Evolutionary conservation across 805 yeast species (phyloP).

Genomic region (fission yeast (Schizosaccharomyces pombe)): ASM294v3 CU329670.1:4351001-4351500

Average conservation of each 20-base stretch:
- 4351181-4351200: conserved; percentile 98
- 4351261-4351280: conserved; percentile 95
- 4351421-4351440: conserved; percentile 68
- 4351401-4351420: conserved; percentile 82
- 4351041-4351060: conserved; percentile 2
- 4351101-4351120: neutral
- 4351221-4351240: conserved; percentile 78
- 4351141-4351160: conserved; percentile 45
- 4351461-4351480: conserved; percentile 82
- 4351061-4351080: conserved; percentile 4
- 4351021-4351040: neutral
- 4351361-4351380: conserved; percentile 99
- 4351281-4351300: conserved; percentile 42
- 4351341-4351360: conserved; percentile 73
- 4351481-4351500: conserved; percentile 85
- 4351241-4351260: conserved; percentile 87
- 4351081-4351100: neutral
- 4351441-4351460: conserved; percentile 68
- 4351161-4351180: conserved; percentile 76
- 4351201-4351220: conserved; percentile 16
- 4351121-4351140: conserved; percentile 34
- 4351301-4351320: neutral
- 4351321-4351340: conserved; percentile 58
- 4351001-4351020: neutral
- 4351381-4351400: conserved; percentile 96